These are phyloP conservation scores for Spencermartinsiella ligniputridi DNA, from an alignment of 1,139 yeast species.

Conservation along the genomic window DNA sequence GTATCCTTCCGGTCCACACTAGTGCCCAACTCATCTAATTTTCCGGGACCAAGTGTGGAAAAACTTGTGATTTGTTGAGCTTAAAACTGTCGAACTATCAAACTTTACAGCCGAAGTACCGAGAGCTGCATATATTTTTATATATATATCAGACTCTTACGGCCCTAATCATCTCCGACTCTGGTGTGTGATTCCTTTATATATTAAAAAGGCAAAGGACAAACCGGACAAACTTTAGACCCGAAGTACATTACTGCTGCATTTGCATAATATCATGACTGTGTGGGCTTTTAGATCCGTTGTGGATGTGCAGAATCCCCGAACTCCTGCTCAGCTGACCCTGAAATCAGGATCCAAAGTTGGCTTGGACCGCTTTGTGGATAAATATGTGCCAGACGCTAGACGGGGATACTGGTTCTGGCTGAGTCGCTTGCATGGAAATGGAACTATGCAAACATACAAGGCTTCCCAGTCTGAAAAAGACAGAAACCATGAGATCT, in stretches of 20 bases:
- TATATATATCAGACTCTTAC: too few relatives aligned
- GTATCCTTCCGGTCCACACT: too few relatives aligned
- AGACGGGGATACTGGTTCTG: slow-evolving; percentile 45
- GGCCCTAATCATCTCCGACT: too few relatives aligned
- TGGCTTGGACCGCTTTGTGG: slow-evolving; percentile 40
- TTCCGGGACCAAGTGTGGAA: too few relatives aligned
- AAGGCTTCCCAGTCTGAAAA: slow-evolving; percentile 56
- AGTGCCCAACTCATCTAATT: too few relatives aligned
- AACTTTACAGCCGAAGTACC: not conserved
- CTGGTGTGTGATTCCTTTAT: too few relatives aligned
- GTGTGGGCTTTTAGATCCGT: slow-evolving; percentile 8
- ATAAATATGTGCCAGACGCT: slow-evolving; percentile 43
- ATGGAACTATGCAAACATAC: slow-evolving; percentile 73
- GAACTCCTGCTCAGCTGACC: slow-evolving; percentile 36
- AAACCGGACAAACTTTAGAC: too few relatives aligned
- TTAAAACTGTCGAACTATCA: too few relatives aligned
- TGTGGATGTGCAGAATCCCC: slow-evolving; percentile 17
- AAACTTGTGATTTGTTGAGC: too few relatives aligned
- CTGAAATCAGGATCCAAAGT: slow-evolving; percentile 24
- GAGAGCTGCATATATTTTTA: not conserved
- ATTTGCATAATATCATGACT: too few relatives aligned
- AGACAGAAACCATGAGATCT: slow-evolving; percentile 49
- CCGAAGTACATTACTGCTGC: too few relatives aligned
- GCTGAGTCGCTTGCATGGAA: slow-evolving; percentile 61
- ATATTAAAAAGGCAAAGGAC: too few relatives aligned